These are phyloP conservation scores for Camellia japonica DNA, from an alignment of 148 eudicot genomes.

Conservation along the genomic window DNA sequence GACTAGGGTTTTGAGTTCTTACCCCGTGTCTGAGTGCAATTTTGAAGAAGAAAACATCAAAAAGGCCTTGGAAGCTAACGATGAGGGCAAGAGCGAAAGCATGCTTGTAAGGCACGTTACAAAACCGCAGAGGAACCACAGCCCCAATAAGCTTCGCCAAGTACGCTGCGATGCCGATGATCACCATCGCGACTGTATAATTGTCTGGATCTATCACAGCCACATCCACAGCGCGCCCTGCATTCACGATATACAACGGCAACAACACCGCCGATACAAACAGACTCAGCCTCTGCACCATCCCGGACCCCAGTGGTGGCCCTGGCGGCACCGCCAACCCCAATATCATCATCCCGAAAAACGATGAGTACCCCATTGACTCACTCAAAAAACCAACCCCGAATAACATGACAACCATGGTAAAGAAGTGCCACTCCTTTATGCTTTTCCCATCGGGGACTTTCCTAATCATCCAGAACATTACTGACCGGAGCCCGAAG, in stretches of 20 bases:
- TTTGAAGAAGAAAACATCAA: slow-evolving; percentile 10
- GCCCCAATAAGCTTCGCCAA: slow-evolving; percentile 3
- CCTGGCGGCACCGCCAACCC: slow-evolving; percentile 8
- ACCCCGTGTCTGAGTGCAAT: no score
- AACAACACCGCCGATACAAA: not conserved
- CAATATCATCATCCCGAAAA: not conserved
- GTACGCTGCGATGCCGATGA: no score
- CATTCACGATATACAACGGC: not conserved
- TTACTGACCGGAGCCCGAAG: not conserved
- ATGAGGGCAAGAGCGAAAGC: slow-evolving; percentile 12
- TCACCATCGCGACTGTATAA: no score
- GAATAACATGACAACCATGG: not conserved
- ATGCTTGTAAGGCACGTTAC: slow-evolving; percentile 3
- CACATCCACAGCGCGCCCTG: not conserved
- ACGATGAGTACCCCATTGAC: not conserved
- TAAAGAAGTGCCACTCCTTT: not conserved
- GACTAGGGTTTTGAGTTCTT: no score
- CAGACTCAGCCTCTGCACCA: not conserved
- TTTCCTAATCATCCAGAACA: slow-evolving; percentile 8
- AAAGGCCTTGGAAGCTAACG: slow-evolving; percentile 16
- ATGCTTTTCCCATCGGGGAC: slow-evolving; percentile 7
- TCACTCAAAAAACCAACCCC: not conserved
- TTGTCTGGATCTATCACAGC: not conserved
- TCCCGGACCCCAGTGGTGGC: not conserved
- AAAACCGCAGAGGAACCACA: slow-evolving; percentile 2